phyloP scores from a whole-genome alignment of 2,329 filamentous ascomycete species.

The Clonostachys byssicola region DNA sequence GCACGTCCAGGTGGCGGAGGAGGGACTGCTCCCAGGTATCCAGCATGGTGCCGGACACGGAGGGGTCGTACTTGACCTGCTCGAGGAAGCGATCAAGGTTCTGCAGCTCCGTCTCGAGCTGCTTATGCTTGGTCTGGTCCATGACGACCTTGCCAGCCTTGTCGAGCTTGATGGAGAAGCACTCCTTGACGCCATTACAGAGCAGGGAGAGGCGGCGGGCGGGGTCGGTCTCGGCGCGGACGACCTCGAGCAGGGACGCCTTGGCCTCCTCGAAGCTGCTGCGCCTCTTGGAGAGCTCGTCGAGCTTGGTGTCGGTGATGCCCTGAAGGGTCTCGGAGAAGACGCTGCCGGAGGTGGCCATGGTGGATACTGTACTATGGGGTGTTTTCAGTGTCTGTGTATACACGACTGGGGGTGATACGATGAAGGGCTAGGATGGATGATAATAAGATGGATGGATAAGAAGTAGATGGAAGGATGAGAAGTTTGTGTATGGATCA shows the following conservation, averaged over 20 bases:
- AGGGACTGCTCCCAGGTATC: conserved; percentile 26
- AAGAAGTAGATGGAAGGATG: too few species aligned
- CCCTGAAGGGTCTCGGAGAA: conserved; percentile 35
- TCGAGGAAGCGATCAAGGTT: conserved; percentile 33
- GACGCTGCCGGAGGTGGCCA: conserved; percentile 23
- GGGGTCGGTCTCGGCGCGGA: conserved; percentile 14
- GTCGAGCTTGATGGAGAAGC: conserved; percentile 22
- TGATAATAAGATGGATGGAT: too few species aligned
- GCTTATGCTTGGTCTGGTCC: conserved; percentile 12
- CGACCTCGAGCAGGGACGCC: conserved; percentile 16
- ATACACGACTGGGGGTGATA: too few species aligned
- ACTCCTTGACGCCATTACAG: conserved; percentile 26
- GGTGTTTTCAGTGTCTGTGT: too few species aligned
- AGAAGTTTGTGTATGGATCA: too few species aligned
- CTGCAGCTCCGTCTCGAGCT: conserved; percentile 24
- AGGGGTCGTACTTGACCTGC: conserved; percentile 33
- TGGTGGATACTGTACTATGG: conserved; percentile 5
- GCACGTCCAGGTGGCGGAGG: conserved; percentile 28
- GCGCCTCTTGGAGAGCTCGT: conserved; percentile 34
- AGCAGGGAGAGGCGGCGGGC: conserved; percentile 23
- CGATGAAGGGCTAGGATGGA: too few species aligned
- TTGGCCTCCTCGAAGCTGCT: conserved; percentile 28
- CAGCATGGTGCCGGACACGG: conserved; percentile 26
- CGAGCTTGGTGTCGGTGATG: conserved; percentile 37
- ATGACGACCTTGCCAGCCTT: conserved; percentile 14